phyloP scores from a whole-genome alignment of 768 basidiomycete species.

The Leccinellum rugosiceps region DNA sequence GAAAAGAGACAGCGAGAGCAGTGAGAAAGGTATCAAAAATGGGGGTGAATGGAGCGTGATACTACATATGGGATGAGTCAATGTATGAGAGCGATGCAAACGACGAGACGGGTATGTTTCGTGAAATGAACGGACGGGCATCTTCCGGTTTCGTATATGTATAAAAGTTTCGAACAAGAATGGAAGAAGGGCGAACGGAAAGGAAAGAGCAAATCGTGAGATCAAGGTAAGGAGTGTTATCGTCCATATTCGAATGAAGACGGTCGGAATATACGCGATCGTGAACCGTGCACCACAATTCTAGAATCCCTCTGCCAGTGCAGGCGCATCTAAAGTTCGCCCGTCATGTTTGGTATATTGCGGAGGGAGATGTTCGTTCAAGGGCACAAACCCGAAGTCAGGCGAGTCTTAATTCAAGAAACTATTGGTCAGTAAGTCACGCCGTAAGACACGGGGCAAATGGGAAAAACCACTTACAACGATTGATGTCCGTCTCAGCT shows the following conservation, averaged over 20 bases:
- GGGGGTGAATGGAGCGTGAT: conserved; percentile 33
- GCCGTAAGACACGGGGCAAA: conserved; percentile 30
- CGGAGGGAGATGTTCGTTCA: conserved; percentile 72
- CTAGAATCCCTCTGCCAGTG: conserved; percentile 28
- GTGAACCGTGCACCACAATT: conserved; percentile 26
- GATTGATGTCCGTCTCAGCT: conserved; percentile 72
- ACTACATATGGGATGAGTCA: conserved; percentile 36
- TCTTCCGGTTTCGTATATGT: conserved; percentile 35
- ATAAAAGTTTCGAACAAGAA: conserved; percentile 29
- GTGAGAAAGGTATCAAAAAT: conserved; percentile 34
- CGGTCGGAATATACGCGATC: conserved; percentile 26
- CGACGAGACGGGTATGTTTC: conserved; percentile 34
- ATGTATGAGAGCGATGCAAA: conserved; percentile 37
- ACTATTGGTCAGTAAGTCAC: conserved; percentile 48
- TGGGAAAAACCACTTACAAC: conserved; percentile 60
- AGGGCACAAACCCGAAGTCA: conserved; percentile 80
- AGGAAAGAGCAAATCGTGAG: conserved; percentile 36
- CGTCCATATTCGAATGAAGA: conserved; percentile 33
- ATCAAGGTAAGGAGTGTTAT: conserved; percentile 26
- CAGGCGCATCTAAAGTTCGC: conserved; percentile 43
- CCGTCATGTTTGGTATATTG: conserved; percentile 57
- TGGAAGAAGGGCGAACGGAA: conserved; percentile 10
- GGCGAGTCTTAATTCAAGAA: conserved; percentile 59
- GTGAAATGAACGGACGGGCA: conserved; percentile 33
- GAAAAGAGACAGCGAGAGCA: conserved; percentile 11